Evolutionary conservation across 139 green algal genomes (phyloP).

Genomic region (Chlamydomonas applanata): DNA sequence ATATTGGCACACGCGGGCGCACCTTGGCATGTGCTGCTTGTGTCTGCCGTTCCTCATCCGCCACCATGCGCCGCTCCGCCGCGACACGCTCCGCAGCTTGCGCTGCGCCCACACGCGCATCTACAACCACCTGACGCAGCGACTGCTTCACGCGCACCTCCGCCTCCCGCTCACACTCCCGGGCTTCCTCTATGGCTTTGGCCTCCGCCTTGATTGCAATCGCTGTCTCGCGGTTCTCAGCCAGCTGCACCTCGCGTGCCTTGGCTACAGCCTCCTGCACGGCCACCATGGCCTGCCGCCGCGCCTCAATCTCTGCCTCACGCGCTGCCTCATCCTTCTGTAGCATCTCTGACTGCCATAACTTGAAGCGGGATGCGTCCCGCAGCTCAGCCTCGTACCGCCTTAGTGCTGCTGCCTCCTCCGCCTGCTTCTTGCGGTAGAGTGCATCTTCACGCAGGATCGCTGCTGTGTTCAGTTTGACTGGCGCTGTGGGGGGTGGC

Average conservation of each 20-base stretch:
- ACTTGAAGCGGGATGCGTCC: conserved; percentile 56
- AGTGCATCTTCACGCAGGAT: conserved; percentile 79
- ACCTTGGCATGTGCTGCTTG: background rate
- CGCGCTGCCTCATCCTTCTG: conserved; percentile 43
- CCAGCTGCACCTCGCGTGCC: conserved; percentile 26
- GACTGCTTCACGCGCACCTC: conserved; percentile 37
- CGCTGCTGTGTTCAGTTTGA: conserved; percentile 70
- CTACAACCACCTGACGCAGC: conserved; percentile 36
- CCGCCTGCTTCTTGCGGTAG: conserved; percentile 67
- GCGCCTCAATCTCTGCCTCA: conserved; percentile 27
- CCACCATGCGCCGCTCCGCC: conserved; percentile 10
- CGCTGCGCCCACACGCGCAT: conserved; percentile 36
- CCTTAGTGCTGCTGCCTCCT: conserved; percentile 62
- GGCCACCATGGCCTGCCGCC: conserved; percentile 35
- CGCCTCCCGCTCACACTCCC: conserved; percentile 43
- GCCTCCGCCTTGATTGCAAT: conserved; percentile 39
- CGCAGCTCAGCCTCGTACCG: conserved; percentile 68
- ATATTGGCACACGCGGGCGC: too few species aligned
- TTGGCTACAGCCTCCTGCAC: conserved; percentile 28
- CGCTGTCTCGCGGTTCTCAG: conserved; percentile 35
- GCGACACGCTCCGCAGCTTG: conserved; percentile 39
- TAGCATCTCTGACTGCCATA: conserved; percentile 47
- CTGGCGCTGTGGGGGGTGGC: conserved; percentile 37
- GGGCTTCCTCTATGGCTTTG: conserved; percentile 35
- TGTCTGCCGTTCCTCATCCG: conserved; percentile 13